Conservation (phyloP, 1,139 yeast genomes). For the Diutina neorugosa region DNA sequence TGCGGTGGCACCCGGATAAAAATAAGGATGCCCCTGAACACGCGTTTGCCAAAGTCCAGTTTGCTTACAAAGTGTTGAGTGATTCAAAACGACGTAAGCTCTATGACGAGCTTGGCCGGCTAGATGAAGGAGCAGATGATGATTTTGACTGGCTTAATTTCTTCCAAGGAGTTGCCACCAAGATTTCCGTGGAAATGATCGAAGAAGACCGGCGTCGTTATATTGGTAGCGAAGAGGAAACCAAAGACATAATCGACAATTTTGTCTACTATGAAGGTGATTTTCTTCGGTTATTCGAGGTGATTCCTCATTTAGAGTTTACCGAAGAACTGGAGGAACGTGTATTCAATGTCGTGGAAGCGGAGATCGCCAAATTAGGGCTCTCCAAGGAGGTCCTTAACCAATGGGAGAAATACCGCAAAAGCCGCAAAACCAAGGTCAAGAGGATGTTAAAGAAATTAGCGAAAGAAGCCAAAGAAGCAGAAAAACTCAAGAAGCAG, state of each 20-base stretch:
- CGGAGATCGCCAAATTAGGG: slow-evolving; percentile 19
- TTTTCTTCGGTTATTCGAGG: slow-evolving; percentile 55
- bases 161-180: slow-evolving; percentile 44
- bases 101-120: slow-evolving; percentile 59
- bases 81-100: slow-evolving; percentile 44
- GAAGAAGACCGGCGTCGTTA: slow-evolving; percentile 57
- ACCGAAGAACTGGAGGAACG: slow-evolving; percentile 50
- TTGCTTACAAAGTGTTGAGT: slow-evolving; percentile 59
- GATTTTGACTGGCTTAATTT: slow-evolving; percentile 53
- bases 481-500: slow-evolving; percentile 44
- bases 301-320: slow-evolving; percentile 65
- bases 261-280: slow-evolving; percentile 59
- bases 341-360: slow-evolving; percentile 38
- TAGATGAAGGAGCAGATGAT: slow-evolving; percentile 21
- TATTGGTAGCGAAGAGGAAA: slow-evolving; percentile 58
- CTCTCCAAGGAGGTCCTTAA: slow-evolving; percentile 17
- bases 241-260: slow-evolving; percentile 45
- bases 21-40: slow-evolving; percentile 26
- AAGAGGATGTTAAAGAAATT: slow-evolving; percentile 34
- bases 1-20: slow-evolving; percentile 74
- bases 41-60: slow-evolving; percentile 59
- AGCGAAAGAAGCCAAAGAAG: slow-evolving; percentile 56
- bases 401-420: slow-evolving; percentile 44
- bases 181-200: slow-evolving; percentile 62
- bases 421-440: slow-evolving; percentile 32